Percentiles rank a stretch among this genome's conserved stretches.
phyloP scores from a whole-genome alignment of 2,329 filamentous ascomycete species.

The Ascochyta lentis region DNA sequence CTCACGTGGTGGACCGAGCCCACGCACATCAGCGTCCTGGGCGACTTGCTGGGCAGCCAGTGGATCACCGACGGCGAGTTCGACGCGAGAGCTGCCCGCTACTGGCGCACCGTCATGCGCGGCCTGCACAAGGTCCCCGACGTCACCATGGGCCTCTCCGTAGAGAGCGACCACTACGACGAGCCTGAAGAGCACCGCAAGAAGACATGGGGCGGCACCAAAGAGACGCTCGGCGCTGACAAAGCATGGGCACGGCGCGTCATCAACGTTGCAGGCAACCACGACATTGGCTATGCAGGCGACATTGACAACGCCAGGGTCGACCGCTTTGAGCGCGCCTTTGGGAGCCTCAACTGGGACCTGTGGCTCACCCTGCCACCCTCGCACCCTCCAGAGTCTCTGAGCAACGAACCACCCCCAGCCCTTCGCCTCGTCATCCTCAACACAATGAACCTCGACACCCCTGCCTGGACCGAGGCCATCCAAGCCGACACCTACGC shows the following conservation, averaged over 20 bases:
- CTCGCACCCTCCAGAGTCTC: background rate
- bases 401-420: slow-evolving; percentile 52
- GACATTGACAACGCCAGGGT: slow-evolving; percentile 81
- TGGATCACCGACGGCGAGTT: slow-evolving; percentile 93
- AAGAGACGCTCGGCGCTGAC: slow-evolving; percentile 53
- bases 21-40: slow-evolving; percentile 86
- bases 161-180: slow-evolving; percentile 31
- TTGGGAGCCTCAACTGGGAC: slow-evolving; percentile 91
- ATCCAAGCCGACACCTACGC: slow-evolving; percentile 79
- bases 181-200: slow-evolving; percentile 8
- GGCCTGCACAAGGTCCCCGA: slow-evolving; percentile 68
- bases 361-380: slow-evolving; percentile 65
- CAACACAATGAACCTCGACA: slow-evolving; percentile 94
- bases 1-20: slow-evolving; percentile 84
- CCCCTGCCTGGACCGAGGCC: slow-evolving; percentile 70
- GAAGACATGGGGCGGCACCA: slow-evolving; percentile 33
- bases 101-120: slow-evolving; percentile 82
- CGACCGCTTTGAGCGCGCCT: slow-evolving; percentile 80
- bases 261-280: slow-evolving; percentile 92
- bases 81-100: slow-evolving; percentile 71
- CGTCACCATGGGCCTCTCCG: slow-evolving; percentile 31
- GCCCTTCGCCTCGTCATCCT: slow-evolving; percentile 83
- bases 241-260: slow-evolving; percentile 74
- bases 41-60: slow-evolving; percentile 91
- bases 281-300: slow-evolving; percentile 95